Evolutionary conservation across 352 stramenopile species (phyloP).

Genomic region (Phytopythium kandeliae): DNA sequence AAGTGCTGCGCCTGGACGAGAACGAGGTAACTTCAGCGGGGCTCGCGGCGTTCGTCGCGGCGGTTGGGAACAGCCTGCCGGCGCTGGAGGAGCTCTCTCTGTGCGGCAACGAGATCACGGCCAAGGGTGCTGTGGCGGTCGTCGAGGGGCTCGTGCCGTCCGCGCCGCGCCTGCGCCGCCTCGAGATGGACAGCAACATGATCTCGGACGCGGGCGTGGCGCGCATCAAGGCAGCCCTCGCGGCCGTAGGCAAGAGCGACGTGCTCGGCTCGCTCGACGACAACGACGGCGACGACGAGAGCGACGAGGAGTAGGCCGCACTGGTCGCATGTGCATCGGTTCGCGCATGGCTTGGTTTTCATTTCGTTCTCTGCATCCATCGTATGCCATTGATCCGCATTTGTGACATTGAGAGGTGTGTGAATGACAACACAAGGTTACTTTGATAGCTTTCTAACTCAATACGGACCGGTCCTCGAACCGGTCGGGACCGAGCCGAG

Average conservation of each 20-base stretch:
- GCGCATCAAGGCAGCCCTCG: slow-evolving; percentile 36
- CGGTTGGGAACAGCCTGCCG: slow-evolving; percentile 22
- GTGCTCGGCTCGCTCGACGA: slow-evolving; percentile 76
- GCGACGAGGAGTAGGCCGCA: slow-evolving; percentile 21
- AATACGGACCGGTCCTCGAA: not conserved
- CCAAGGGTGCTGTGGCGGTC: slow-evolving; percentile 57
- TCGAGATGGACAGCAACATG: slow-evolving; percentile 71
- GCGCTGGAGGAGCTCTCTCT: slow-evolving; percentile 52
- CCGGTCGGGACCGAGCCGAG: not conserved
- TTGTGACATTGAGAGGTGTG: too few relatives aligned
- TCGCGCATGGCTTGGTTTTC: too few relatives aligned
- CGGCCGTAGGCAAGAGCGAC: slow-evolving; percentile 32
- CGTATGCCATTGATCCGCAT: too few relatives aligned
- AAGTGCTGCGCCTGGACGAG: slow-evolving; percentile 71
- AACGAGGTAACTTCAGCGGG: slow-evolving; percentile 76
- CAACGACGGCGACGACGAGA: slow-evolving; percentile 76
- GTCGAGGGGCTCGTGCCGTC: slow-evolving; percentile 35
- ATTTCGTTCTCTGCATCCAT: too few relatives aligned
- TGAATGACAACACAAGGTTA: too few relatives aligned
- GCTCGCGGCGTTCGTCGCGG: slow-evolving; percentile 25
- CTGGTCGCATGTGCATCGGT: not conserved
- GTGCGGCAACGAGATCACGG: slow-evolving; percentile 70
- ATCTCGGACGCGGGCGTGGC: slow-evolving; percentile 64
- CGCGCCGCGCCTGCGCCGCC: slow-evolving; percentile 29
- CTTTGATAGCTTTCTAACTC: not conserved